Evolutionary conservation across 2,329 filamentous ascomycete species (phyloP).

Genomic region (Fusarium chuoi): DNA sequence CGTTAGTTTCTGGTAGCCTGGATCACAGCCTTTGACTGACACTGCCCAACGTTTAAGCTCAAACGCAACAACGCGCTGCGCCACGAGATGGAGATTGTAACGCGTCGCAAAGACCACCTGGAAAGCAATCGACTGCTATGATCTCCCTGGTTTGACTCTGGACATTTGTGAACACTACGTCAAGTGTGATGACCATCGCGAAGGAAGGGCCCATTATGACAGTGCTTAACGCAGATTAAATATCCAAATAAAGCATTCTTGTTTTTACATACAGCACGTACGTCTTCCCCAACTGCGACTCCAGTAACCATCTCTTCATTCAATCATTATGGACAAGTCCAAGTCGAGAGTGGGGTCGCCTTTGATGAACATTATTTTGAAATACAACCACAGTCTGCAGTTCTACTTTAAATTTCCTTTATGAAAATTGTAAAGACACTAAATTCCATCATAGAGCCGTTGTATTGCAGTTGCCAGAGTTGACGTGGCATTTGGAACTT

Average conservation of each 20-base stretch:
- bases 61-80: background rate
- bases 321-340: no score
- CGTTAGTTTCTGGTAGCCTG: no score
- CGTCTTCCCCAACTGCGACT: no score
- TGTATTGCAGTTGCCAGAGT: no score
- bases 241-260: rapidly evolving
- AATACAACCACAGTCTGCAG: no score
- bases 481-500: background rate
- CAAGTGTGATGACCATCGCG: background rate
- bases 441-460: no score
- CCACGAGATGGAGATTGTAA: rapidly evolving
- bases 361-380: no score
- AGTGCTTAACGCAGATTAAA: rapidly evolving
- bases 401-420: no score
- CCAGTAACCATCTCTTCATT: no score
- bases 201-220: background rate
- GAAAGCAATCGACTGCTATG: background rate
- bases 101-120: background rate
- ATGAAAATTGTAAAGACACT: no score
- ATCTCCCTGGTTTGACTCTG: background rate
- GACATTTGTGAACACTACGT: background rate
- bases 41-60: background rate
- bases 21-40: no score
- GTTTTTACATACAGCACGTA: background rate
- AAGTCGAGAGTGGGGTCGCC: no score